Evolutionary conservation across 2,329 filamentous ascomycete species (phyloP), one percentile per base, ranked within the genome.

Genomic region (Aspergillus unguis): DNA sequence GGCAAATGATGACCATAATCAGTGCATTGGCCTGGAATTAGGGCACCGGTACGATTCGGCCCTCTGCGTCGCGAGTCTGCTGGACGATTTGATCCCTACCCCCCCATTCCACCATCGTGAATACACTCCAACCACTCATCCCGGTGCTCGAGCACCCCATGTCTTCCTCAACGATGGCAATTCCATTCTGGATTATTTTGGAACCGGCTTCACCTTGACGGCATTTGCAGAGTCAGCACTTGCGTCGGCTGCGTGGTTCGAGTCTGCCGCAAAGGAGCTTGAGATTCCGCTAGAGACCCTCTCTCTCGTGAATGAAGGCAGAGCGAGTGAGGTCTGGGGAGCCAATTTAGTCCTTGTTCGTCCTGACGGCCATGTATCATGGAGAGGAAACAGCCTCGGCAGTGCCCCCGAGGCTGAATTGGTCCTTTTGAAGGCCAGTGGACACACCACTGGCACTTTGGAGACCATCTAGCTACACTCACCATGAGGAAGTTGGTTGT

Each of bases 101-200:
- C 36, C 37, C 5, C 25, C 7, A 6, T 48, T 17, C 8, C 5
- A 33, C 9, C 26, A 28, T 3, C 10, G 36, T 5, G 11, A 27
- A 17, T 57, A 52, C 41, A 43, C 37, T 9, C 52, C 55, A 32
- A 42, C 52, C 5, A 57, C 52, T 10, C 38, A 17, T 9, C 55
- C 55, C 23, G 55, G 55, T n/a, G 47, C 33, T 4, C 52, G 55
- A 4, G 49, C 37, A 6, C 55, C 55, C 17, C 55, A 57, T 41
- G 52, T 57, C 26, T 46, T 29, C 25, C 41, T 57, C n/a, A 8
- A 6, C 11, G 42, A 50, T 29, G 52, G 55, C 3, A 26, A 5
- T 11, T 50, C 26, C 31, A 52, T 55, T 31, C 44, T 27, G 27
- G 52, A 54, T 43, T 11, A 25, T 10, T 52, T 50, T 29, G 43